Percentiles rank a stretch among this genome's conserved stretches.
phyloP scores from a whole-genome alignment of 768 basidiomycete species.

The Mrakia hoshinonis region DNA sequence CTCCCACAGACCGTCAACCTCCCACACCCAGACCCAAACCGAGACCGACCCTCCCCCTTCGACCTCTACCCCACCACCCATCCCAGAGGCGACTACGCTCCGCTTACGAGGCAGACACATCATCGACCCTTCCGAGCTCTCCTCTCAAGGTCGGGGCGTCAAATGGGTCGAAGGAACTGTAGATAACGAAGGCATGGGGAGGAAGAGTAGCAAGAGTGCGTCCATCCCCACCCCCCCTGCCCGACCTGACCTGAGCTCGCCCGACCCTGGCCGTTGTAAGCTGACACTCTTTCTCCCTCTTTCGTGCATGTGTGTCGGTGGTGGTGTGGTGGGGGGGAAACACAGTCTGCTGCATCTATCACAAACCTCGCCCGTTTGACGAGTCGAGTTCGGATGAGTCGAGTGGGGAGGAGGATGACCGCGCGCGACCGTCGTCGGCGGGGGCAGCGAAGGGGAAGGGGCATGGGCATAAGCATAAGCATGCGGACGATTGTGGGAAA shows the following conservation, averaged over 20 bases:
- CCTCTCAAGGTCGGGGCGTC: conserved; percentile 45
- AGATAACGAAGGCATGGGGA: conserved; percentile 81
- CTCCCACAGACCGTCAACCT: not conserved
- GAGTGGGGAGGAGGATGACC: conserved; percentile 13
- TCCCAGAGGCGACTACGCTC: not conserved
- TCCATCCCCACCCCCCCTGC: conserved; percentile 29
- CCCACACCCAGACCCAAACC: not conserved
- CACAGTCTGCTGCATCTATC: conserved; percentile 96
- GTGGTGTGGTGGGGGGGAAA: not conserved
- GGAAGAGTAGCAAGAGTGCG: conserved; percentile 89
- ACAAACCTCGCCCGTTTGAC: conserved; percentile 68
- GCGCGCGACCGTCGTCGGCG: not conserved
- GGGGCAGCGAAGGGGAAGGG: not conserved
- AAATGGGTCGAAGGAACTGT: conserved; percentile 77
- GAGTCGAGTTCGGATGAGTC: conserved; percentile 58
- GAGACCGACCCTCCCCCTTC: not conserved
- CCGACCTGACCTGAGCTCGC: not conserved
- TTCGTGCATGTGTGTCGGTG: conserved; percentile 10
- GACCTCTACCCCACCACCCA: not conserved
- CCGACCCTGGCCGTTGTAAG: not conserved
- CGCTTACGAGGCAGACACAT: conserved; percentile 18
- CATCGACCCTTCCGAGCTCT: not conserved
- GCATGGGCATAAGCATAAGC: not conserved
- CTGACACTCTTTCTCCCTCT: not conserved
- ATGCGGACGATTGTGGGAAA: not conserved